Evolutionary conservation across 2,329 filamentous ascomycete genomes (phyloP).

Genomic region (Dactylellina sp.): DNA sequence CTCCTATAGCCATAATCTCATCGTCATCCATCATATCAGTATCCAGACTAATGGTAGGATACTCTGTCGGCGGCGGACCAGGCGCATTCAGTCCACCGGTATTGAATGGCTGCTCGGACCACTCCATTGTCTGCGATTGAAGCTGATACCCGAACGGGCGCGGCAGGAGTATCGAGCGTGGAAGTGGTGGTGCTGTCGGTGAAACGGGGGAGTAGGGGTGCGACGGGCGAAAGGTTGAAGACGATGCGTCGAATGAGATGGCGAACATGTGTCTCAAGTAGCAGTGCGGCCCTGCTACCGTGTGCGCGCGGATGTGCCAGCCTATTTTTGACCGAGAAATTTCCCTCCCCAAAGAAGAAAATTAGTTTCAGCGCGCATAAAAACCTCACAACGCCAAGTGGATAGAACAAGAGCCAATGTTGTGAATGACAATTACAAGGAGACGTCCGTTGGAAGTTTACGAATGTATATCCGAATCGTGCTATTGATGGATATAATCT

Average conservation of each 20-base stretch:
- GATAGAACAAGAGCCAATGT: too few relatives aligned
- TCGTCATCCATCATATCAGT: conserved; percentile 56
- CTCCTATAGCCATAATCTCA: conserved; percentile 55
- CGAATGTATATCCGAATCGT: too few relatives aligned
- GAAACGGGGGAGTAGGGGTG: background rate
- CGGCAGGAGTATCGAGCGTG: conserved; percentile 1
- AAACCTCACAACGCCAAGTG: background rate
- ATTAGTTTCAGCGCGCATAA: conserved; percentile 11
- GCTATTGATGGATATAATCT: too few relatives aligned
- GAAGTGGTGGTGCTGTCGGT: background rate
- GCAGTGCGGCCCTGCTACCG: too few relatives aligned
- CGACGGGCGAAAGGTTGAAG: conserved; percentile 50
- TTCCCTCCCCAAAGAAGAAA: conserved; percentile 22
- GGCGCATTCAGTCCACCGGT: conserved; percentile 39
- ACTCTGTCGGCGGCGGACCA: conserved; percentile 51
- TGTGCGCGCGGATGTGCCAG: too few relatives aligned
- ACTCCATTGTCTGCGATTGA: conserved; percentile 26
- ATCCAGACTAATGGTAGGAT: conserved; percentile 52
- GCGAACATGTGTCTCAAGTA: conserved; percentile 35
- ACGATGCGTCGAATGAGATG: conserved; percentile 55
- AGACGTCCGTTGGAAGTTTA: too few relatives aligned
- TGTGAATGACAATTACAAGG: too few relatives aligned
- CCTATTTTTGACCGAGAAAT: conserved; percentile 3
- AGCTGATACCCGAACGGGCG: background rate
- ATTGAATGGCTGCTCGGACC: conserved; percentile 45